phyloP scores from a whole-genome alignment of 2,329 filamentous ascomycete species.

The Arachnopeziza araneosa region DNA sequence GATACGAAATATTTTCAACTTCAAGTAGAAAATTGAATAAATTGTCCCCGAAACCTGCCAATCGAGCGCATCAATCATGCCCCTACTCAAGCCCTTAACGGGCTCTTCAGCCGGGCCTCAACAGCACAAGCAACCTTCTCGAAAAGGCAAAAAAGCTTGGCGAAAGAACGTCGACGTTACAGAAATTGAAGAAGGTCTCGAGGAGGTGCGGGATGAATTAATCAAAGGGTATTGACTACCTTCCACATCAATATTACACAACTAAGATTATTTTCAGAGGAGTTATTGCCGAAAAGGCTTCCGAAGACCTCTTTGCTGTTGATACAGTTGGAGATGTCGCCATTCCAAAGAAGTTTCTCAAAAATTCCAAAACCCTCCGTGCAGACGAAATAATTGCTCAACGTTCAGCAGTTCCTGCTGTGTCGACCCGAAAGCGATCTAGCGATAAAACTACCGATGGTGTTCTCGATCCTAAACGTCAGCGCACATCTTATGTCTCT shows the following conservation, averaged over 20 bases:
- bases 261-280: constrained; percentile 50
- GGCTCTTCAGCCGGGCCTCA: constrained; percentile 59
- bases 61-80: constrained; percentile 20
- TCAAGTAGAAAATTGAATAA: not conserved
- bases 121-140: constrained; percentile 80
- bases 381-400: constrained; percentile 86
- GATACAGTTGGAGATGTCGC: constrained; percentile 68
- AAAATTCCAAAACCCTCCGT: constrained; percentile 72
- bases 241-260: not conserved
- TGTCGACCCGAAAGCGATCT: constrained; percentile 72
- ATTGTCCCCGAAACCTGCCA: not conserved
- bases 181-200: constrained; percentile 76
- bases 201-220: constrained; percentile 80
- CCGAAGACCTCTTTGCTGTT: constrained; percentile 78
- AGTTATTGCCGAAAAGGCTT: constrained; percentile 75
- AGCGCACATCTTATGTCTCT: constrained; percentile 73
- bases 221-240: constrained; percentile 65
- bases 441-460: constrained; percentile 67
- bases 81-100: constrained; percentile 30
- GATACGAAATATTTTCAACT: not conserved
- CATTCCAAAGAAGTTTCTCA: constrained; percentile 56
- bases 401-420: constrained; percentile 74
- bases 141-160: constrained; percentile 99
- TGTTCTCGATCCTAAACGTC: constrained; percentile 65
- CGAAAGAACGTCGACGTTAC: constrained; percentile 95